phyloP scores from a whole-genome alignment of 495 filamentous ascomycete species.

The Lasiosphaeria hispida region DNA sequence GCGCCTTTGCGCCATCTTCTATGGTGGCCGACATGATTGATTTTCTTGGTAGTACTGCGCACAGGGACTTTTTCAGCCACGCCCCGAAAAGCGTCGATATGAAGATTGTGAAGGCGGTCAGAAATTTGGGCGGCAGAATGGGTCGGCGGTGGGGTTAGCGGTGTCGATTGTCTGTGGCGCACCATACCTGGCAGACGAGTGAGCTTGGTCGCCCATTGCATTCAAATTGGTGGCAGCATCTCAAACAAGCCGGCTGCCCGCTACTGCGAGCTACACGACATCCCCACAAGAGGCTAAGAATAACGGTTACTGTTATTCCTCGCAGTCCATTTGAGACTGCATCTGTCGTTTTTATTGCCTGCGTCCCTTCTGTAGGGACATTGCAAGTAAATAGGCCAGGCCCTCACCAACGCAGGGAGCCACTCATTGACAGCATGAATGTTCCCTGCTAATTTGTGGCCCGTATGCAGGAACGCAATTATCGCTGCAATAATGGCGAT shows the following conservation, averaged over 20 bases:
- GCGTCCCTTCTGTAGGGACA: constrained; percentile 2
- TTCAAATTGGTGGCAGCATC: too few species aligned
- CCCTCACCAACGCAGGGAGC: neutral
- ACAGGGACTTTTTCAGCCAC: neutral
- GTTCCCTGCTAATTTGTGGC: constrained; percentile 4
- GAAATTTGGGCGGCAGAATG: constrained; percentile 21
- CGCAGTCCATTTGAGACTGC: constrained; percentile 2
- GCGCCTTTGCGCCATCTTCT: constrained; percentile 12
- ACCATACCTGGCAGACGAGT: neutral
- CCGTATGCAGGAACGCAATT: constrained; percentile 7
- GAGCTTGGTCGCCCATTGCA: neutral
- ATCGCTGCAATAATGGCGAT: neutral
- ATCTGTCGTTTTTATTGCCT: neutral
- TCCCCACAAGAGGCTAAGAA: neutral
- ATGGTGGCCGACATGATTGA: constrained; percentile 22
- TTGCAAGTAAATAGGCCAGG: neutral
- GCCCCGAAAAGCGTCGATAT: neutral
- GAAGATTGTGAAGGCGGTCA: constrained; percentile 12
- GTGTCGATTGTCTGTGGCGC: neutral
- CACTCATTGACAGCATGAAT: neutral
- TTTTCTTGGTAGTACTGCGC: neutral
- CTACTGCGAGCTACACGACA: neutral
- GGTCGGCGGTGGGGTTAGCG: neutral
- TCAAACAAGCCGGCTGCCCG: too few species aligned
- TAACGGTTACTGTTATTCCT: neutral